Evolutionary conservation across 768 basidiomycete genomes (phyloP).

Genomic region (Pleurotus tuber-regium): DNA sequence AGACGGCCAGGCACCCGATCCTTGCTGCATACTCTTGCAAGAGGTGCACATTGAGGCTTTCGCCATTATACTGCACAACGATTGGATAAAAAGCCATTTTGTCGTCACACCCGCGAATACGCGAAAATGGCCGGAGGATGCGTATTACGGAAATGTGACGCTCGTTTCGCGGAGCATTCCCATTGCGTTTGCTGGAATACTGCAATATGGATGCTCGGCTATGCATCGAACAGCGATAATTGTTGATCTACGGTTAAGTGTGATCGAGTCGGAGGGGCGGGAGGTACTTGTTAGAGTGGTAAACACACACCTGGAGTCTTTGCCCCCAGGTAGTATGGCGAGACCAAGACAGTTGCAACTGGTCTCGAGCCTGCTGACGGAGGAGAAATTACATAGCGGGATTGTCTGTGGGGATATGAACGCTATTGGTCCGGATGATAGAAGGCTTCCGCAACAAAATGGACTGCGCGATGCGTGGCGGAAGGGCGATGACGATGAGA

Average conservation of each 20-base stretch:
- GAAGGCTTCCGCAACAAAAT: slow-evolving; percentile 34
- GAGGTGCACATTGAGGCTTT: slow-evolving; percentile 54
- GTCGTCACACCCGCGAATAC: slow-evolving; percentile 51
- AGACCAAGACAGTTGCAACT: slow-evolving; percentile 52
- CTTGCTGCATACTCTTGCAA: slow-evolving; percentile 68
- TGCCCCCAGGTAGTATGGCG: slow-evolving; percentile 39
- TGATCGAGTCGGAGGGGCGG: slow-evolving; percentile 27
- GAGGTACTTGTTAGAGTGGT: slow-evolving; percentile 54
- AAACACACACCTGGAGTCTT: slow-evolving; percentile 76
- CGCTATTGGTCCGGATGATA: slow-evolving; percentile 49
- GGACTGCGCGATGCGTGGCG: slow-evolving; percentile 63
- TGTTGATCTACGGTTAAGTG: slow-evolving; percentile 50
- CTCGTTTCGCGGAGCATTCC: slow-evolving; percentile 58
- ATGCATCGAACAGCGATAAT: slow-evolving; percentile 57
- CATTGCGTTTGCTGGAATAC: slow-evolving; percentile 43
- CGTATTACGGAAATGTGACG: slow-evolving; percentile 66
- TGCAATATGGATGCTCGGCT: slow-evolving; percentile 49
- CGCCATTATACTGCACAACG: slow-evolving; percentile 44
- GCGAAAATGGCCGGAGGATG: slow-evolving; percentile 51
- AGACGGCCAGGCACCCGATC: slow-evolving; percentile 44
- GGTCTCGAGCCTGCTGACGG: slow-evolving; percentile 48
- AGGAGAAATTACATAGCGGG: slow-evolving; percentile 49
- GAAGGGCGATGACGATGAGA: slow-evolving; percentile 38
- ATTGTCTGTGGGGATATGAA: slow-evolving; percentile 76
- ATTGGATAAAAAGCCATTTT: slow-evolving; percentile 65